Percentiles rank a stretch among this genome's conserved stretches.
phyloP scores from a whole-genome alignment of 768 basidiomycete genomes.

The Coprinellus aureogranulatus region DNA sequence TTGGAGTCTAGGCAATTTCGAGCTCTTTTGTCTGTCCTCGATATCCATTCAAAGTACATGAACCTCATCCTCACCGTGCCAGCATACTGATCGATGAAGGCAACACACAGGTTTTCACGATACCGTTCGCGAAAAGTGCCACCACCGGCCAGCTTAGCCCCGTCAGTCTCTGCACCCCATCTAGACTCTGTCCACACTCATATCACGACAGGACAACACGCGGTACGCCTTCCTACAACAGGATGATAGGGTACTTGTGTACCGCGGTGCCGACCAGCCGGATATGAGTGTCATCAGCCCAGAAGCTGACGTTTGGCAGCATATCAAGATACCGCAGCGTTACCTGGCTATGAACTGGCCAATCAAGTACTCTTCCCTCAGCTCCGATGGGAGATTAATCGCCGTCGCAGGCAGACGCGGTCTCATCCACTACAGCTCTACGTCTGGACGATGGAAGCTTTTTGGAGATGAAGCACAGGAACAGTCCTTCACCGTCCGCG shows the following conservation, averaged over 20 bases:
- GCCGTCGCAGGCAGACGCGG: slow-evolving; percentile 91
- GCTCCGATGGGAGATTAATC: slow-evolving; percentile 85
- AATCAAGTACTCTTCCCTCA: slow-evolving; percentile 86
- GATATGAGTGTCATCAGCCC: slow-evolving; percentile 98
- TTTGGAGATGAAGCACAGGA: slow-evolving; percentile 83
- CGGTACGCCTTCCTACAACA: slow-evolving; percentile 93
- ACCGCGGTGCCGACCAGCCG: slow-evolving; percentile 94
- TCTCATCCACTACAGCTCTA: slow-evolving; percentile 89
- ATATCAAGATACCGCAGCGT: slow-evolving; percentile 86
- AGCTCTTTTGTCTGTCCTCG: slow-evolving; percentile 73
- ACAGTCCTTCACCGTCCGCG: slow-evolving; percentile 80
- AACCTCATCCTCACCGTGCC: not conserved
- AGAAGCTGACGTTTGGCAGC: slow-evolving; percentile 97
- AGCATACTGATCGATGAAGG: slow-evolving; percentile 25
- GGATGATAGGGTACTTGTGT: slow-evolving; percentile 91
- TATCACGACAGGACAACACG: slow-evolving; percentile 73
- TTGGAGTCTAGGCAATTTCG: slow-evolving; percentile 92
- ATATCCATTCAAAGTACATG: slow-evolving; percentile 46
- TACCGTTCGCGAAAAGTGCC: slow-evolving; percentile 95
- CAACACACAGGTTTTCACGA: slow-evolving; percentile 74
- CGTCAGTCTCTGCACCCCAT: slow-evolving; percentile 43
- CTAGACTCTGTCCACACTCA: not conserved
- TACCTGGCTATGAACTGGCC: slow-evolving; percentile 94
- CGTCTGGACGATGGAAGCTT: slow-evolving; percentile 92
- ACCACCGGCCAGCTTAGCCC: slow-evolving; percentile 89